Evolutionary conservation across 768 basidiomycete genomes (phyloP).

Genomic region (Boletus fagicola): DNA sequence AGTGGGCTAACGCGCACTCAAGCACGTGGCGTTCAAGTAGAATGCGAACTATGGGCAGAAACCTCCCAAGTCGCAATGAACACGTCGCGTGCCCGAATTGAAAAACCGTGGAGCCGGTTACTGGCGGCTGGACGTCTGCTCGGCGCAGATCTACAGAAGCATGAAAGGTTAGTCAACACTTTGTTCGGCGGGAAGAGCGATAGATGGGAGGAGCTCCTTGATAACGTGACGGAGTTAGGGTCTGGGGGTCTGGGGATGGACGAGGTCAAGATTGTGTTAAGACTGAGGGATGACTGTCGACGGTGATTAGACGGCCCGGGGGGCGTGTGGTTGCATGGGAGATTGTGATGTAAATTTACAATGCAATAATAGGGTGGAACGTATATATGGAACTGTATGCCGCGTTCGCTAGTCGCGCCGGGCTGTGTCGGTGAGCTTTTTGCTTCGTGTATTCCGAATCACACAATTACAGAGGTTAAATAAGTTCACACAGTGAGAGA

Average conservation of each 20-base stretch:
- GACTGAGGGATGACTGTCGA: conserved; percentile 41
- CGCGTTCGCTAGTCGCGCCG: neutral
- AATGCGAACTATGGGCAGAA: no score
- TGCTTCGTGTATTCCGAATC: neutral
- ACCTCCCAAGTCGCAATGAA: conserved; percentile 57
- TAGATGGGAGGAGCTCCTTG: conserved; percentile 52
- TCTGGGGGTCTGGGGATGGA: conserved; percentile 60
- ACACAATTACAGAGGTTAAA: neutral
- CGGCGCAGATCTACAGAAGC: conserved; percentile 46
- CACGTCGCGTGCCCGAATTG: conserved; percentile 49
- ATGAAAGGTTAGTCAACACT: conserved; percentile 28
- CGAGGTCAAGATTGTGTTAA: conserved; percentile 58
- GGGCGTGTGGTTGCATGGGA: neutral
- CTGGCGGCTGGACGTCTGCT: conserved; percentile 69
- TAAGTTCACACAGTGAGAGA: neutral
- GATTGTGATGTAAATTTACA: neutral
- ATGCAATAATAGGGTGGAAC: neutral
- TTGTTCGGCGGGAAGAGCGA: conserved; percentile 18
- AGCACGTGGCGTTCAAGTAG: no score
- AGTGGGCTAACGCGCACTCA: no score
- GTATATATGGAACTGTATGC: no score
- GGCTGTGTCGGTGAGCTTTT: neutral
- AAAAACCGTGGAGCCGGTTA: conserved; percentile 75
- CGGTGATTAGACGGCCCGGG: conserved; percentile 3
- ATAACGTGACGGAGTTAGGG: conserved; percentile 51